Base-by-base conservation (phyloP, 129 eudicot genomes). In the Pulicaria dysenterica region DNA sequence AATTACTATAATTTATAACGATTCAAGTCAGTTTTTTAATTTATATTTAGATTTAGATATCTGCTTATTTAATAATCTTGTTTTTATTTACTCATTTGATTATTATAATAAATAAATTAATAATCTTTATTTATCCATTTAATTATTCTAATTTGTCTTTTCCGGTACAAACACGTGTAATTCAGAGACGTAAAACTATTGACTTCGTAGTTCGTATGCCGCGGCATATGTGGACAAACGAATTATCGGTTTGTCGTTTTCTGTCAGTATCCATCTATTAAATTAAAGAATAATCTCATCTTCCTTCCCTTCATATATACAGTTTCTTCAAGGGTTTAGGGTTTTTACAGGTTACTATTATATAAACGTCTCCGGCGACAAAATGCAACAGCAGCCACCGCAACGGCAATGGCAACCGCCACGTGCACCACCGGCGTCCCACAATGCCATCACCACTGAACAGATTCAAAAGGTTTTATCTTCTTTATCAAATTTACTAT, bases 401-500 rank as follows among this genome's bases (percentile, higher is more conserved):
- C 67, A 39, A 61, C 48, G 47, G 7, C 75, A 74, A 38, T 78
- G 80, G 62, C 69, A 42, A 48, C 47, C 56, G 5, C 64, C 81
- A 38, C 80, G 80, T 38, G 51, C 15, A 48, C 47, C 56, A 4
- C 64, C 81, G 39, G 46, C 85, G 38, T 72, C 82, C 31, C 77
- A 78, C 46, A 58, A 48, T 67, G 61, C 76, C 69, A 76, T 90
- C 78, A 68, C 84, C 81, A 87, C 96, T 59, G 91, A 90, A 67
- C 91, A 90, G 81, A 90, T 90, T 83, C 96, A 90, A 74, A 90
- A 85, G 96, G 96, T 56, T 17, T 41, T 1, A 5, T 61, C 1
- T 7, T 15, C 11, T 36, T 24, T 14, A 7, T 8, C 15, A 2
- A 53, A 12, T 63, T 58, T 9, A 10, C 12, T 7, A 3, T 56